Percentiles rank a stretch among this genome's conserved stretches.
These are phyloP conservation scores for Chondrus crispus DNA, from an alignment of 23 red algal species.

Conservation along the genomic window DNA sequence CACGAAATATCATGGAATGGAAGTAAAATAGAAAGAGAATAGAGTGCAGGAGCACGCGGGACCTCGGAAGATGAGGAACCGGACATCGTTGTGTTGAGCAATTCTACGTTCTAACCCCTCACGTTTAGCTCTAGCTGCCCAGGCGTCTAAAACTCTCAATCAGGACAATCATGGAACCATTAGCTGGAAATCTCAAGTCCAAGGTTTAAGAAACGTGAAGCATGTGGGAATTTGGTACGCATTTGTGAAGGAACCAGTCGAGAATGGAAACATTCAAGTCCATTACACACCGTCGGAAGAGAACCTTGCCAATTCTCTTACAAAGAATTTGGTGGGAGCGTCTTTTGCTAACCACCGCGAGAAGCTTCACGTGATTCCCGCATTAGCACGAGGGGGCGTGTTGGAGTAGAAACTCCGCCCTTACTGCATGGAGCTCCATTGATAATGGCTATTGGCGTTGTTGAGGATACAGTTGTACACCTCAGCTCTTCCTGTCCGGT, in stretches of 20 bases:
- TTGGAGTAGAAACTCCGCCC: background rate
- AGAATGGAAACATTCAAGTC: background rate
- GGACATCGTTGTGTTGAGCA: too few species aligned
- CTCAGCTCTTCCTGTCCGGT: too few species aligned
- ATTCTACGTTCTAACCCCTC: too few species aligned
- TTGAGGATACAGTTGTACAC: too few species aligned
- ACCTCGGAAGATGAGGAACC: too few species aligned
- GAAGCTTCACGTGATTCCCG: background rate
- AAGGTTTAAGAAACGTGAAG: constrained; percentile 18
- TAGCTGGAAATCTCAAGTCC: background rate
- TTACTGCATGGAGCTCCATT: too few species aligned
- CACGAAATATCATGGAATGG: too few species aligned
- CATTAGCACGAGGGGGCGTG: constrained; percentile 17
- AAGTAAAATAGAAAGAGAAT: too few species aligned
- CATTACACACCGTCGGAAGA: constrained; percentile 19
- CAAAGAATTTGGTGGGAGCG: background rate
- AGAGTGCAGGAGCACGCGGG: too few species aligned
- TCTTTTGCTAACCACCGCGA: background rate
- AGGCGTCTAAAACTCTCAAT: too few species aligned
- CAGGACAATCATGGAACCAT: constrained; percentile 35
- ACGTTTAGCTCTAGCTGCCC: too few species aligned
- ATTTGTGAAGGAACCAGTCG: background rate
- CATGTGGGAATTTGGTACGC: constrained; percentile 8
- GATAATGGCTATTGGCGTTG: too few species aligned
- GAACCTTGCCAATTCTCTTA: constrained; percentile 11